Conservation (phyloP, 2,329 filamentous ascomycete species). For the Pyricularia grisea region DNA sequence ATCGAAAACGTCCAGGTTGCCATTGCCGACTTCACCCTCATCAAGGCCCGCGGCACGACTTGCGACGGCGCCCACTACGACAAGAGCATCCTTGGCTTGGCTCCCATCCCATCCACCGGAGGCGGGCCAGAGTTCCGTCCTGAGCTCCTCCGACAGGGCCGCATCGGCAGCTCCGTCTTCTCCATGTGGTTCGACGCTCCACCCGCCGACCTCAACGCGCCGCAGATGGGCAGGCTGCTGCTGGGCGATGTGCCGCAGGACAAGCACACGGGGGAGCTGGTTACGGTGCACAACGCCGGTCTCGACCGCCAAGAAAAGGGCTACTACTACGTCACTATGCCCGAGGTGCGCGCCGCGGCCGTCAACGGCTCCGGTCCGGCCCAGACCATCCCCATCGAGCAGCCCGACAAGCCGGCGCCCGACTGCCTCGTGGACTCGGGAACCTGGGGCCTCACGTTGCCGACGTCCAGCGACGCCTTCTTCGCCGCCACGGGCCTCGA, state of each 20-base stretch:
- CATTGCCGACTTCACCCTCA: conserved; percentile 15
- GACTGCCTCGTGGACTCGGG: not conserved
- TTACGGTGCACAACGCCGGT: conserved; percentile 18
- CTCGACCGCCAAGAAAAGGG: conserved; percentile 10
- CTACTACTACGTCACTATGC: not conserved
- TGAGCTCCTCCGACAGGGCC: conserved; percentile 18
- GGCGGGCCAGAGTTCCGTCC: conserved; percentile 20
- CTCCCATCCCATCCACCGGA: conserved; percentile 13
- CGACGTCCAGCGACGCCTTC: not conserved
- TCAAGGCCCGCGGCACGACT: conserved; percentile 9
- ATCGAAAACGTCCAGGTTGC: conserved; percentile 17
- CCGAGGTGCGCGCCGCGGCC: not conserved
- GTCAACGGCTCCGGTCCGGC: not conserved
- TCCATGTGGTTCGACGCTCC: conserved; percentile 24
- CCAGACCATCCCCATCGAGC: not conserved
- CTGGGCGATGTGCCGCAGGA: conserved; percentile 23
- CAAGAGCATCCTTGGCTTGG: conserved; percentile 19
- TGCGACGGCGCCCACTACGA: conserved; percentile 16
- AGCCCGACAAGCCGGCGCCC: not conserved
- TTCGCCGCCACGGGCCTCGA: not conserved
- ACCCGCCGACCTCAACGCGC: conserved; percentile 12
- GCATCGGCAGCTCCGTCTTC: conserved; percentile 18
- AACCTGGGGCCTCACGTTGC: not conserved
- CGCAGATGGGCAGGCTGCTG: conserved; percentile 19
- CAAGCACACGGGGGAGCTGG: conserved; percentile 21